Conservation (phyloP, 306 rosid species). For the Vicia villosa region DNA sequence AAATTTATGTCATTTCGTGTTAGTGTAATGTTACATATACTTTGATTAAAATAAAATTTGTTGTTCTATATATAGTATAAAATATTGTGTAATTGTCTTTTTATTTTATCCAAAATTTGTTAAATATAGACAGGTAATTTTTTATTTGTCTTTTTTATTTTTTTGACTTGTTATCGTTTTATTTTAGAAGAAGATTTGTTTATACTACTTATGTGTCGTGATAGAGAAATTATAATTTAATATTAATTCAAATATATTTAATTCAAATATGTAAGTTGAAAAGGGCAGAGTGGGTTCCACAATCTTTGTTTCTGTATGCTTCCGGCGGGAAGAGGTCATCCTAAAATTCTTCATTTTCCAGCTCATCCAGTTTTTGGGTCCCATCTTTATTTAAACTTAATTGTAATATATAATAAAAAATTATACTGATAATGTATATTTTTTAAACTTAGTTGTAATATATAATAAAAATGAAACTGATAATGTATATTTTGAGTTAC, state of each 20-base stretch:
- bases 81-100: not conserved
- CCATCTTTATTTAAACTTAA: not conserved
- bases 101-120: not conserved
- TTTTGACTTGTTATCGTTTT: not conserved
- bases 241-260: not conserved
- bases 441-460: not conserved
- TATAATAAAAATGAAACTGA: not conserved
- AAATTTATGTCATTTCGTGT: not conserved
- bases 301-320: constrained; percentile 32
- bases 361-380: not conserved
- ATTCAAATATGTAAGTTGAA: constrained; percentile 22
- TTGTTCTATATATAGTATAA: not conserved
- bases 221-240: constrained; percentile 14
- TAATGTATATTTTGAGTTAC: not conserved
- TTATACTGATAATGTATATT: not conserved
- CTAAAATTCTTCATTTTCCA: constrained; percentile 34
- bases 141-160: not conserved
- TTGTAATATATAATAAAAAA: not conserved
- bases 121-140: not conserved
- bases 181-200: not conserved
- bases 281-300: constrained; percentile 27
- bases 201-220: not conserved
- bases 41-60: not conserved
- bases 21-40: not conserved
- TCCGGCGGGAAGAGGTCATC: constrained; percentile 49